Percentiles rank a stretch among this genome's conserved stretches.
These are phyloP conservation scores for Coemansia sp. DNA, from an alignment of 192 early-diverging fungal genomes.

Conservation along the genomic window DNA sequence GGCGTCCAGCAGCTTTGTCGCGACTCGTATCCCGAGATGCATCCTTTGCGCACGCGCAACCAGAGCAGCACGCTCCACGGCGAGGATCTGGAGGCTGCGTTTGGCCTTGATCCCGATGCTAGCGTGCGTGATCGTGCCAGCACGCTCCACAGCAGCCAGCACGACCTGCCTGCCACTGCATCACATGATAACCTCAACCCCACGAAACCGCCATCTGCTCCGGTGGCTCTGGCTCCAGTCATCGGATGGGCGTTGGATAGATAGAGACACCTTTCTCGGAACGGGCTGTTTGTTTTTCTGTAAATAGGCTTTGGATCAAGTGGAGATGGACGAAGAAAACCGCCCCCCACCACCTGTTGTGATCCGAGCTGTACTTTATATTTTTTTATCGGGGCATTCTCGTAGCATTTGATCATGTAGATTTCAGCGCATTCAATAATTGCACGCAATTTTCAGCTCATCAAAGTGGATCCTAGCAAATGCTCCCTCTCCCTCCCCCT, in stretches of 20 bases:
- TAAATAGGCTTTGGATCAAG: not conserved
- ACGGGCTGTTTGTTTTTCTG: not conserved
- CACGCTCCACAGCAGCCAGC: slow-evolving; percentile 9
- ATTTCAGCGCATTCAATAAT: not conserved
- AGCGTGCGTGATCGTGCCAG: slow-evolving; percentile 5
- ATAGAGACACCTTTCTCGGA: not conserved
- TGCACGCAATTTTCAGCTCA: too few species aligned
- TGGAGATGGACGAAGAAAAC: not conserved
- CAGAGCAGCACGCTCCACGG: slow-evolving; percentile 22
- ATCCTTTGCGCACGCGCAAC: slow-evolving; percentile 8
- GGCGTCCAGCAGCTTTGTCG: slow-evolving; percentile 37
- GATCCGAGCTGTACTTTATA: not conserved
- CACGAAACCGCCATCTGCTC: slow-evolving; percentile 4
- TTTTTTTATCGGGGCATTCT: not conserved
- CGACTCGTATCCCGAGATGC: not conserved
- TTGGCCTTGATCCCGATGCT: slow-evolving; percentile 22
- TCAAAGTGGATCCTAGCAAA: too few species aligned
- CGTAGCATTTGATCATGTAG: not conserved
- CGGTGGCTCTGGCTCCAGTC: slow-evolving; percentile 33
- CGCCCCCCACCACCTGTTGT: not conserved
- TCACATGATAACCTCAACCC: not conserved
- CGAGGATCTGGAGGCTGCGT: slow-evolving; percentile 31
- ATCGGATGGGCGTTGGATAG: slow-evolving; percentile 48
- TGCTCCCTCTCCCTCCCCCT: too few species aligned
- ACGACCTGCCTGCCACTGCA: not conserved